Percentiles rank a stretch among this genome's conserved stretches.
Evolutionary conservation across 179 eudicot genomes (phyloP).

Genomic region (Dionaea muscipula): DNA sequence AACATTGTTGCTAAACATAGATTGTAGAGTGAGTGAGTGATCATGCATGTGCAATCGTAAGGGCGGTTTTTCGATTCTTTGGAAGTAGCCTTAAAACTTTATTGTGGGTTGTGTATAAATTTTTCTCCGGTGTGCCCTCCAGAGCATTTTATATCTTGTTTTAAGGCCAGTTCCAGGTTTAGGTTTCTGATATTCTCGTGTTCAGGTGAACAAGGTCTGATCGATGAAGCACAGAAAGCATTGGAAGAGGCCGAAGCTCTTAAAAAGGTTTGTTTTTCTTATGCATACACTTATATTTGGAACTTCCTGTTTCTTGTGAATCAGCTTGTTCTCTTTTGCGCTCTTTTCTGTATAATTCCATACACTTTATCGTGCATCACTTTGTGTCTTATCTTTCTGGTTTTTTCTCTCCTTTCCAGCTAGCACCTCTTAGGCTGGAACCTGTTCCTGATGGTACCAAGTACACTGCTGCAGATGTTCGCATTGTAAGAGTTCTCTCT

Average conservation of each 20-base stretch:
- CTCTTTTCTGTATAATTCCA: background rate
- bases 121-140: background rate
- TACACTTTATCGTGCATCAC: background rate
- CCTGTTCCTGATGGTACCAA: conserved; percentile 59
- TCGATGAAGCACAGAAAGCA: conserved; percentile 93
- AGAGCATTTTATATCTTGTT: too few relatives aligned
- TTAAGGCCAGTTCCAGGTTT: background rate
- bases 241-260: conserved; percentile 97
- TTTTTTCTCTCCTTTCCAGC: conserved; percentile 23
- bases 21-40: too few relatives aligned
- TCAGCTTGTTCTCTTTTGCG: background rate
- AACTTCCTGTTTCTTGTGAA: background rate
- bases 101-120: background rate
- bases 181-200: conserved; percentile 8
- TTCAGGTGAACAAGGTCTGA: conserved; percentile 93
- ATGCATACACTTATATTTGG: background rate
- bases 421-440: conserved; percentile 61
- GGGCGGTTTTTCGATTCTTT: too few relatives aligned
- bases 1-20: too few relatives aligned
- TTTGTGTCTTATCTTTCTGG: background rate
- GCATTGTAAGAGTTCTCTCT: conserved; percentile 53
- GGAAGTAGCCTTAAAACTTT: too few relatives aligned
- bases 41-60: too few relatives aligned
- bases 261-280: conserved; percentile 44
- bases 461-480: conserved; percentile 92